These are phyloP conservation scores for Aspergillus funiculosus DNA, from an alignment of 495 filamentous ascomycete genomes.

Conservation along the genomic window DNA sequence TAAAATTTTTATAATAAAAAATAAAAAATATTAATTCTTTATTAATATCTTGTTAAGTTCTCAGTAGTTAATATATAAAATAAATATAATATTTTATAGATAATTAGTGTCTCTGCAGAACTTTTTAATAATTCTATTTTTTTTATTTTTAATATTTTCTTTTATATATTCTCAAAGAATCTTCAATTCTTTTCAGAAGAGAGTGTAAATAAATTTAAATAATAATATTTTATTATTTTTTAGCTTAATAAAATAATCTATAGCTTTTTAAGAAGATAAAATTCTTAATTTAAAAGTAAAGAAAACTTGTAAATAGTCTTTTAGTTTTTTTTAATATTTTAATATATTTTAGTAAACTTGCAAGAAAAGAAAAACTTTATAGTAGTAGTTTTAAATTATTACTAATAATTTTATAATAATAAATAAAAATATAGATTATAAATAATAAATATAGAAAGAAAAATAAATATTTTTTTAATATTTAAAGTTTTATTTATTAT, in stretches of 20 bases:
- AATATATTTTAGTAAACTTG: background rate
- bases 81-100: no score
- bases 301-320: no score
- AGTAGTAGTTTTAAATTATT: no score
- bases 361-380: background rate
- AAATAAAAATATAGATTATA: background rate
- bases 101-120: no score
- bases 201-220: background rate
- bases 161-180: no score
- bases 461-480: background rate
- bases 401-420: background rate
- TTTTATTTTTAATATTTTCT: background rate
- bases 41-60: no score
- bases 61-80: no score
- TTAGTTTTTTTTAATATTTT: background rate
- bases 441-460: background rate
- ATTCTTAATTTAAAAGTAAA: no score
- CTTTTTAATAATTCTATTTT: no score
- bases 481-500: background rate
- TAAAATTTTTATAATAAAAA: no score
- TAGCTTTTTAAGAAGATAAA: no score
- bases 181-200: background rate
- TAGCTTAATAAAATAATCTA: constrained; percentile 6
- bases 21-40: no score
- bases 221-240: constrained; percentile 6